Evolutionary conservation across 164 flowering plant genomes (phyloP), one percentile per base, ranked within the genome.

Genomic region (Umbellularia californica): DNA sequence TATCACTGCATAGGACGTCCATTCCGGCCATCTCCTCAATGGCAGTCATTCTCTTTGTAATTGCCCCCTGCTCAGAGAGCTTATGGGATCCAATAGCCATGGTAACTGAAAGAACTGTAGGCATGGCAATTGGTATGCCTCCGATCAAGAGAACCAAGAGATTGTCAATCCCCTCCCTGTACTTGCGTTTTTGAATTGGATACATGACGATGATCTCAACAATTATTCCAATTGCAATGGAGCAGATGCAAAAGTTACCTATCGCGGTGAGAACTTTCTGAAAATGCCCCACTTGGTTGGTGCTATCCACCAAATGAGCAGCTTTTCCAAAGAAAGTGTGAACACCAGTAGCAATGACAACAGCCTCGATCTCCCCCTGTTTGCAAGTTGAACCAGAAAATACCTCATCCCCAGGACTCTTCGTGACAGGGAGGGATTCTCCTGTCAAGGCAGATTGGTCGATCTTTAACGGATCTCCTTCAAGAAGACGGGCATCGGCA

Each of bases 81-180:
- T 90, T 85, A 76, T 90, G 95, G 22, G 95, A 90, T 51, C 95
- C 95, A 80, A 90, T 90, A 69, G 95, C 95, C 95, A 90, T 90
- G 50, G 95, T 90, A 72, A 90, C 95, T 10, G 95, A 90, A 72
- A 90, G 81, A 62, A 90, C 95, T 69, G 92, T 90, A 23, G 95
- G 95, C 95, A 90, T 90, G 24, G 95, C 95, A 80, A 90, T 90
- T 0, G 95, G 95, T 68, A 90, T 90, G 41, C 94, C 94, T 68
- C 94, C 94, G 19, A 90, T 90, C 87, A 90, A 84, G 60, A 90
- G 92, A 67, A 90, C 95, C 79, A 90, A 77, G 10, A 90, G 83
- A 70, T 90, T 90, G 79, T 90, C 90, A 79, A 90, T 90, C 55
- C 95, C 95, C 68, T 87, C 86, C 69, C 95, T 84, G 79, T 90